phyloP scores from a whole-genome alignment of 106 monocot genomes.

The Narthecium ossifragum region DNA sequence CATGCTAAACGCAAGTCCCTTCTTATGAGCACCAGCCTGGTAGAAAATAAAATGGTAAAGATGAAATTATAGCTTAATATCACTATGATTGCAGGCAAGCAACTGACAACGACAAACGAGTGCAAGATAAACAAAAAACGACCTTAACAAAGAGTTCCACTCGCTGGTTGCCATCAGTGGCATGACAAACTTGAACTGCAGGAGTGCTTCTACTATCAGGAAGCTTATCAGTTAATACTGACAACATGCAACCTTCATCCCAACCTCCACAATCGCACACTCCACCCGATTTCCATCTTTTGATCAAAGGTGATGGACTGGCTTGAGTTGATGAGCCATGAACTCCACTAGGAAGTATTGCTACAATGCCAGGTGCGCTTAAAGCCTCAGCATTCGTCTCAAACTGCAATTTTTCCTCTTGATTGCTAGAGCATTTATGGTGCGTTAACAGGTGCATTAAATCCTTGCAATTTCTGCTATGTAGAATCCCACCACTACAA shows the following conservation, averaged over 20 bases:
- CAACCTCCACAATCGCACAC: constrained; percentile 98
- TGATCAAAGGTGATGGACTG: constrained; percentile 53
- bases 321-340: constrained; percentile 53
- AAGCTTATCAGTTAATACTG: constrained; percentile 30
- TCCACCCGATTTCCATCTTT: constrained; percentile 84
- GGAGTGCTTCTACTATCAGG: constrained; percentile 11
- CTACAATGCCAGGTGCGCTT: constrained; percentile 20
- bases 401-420: constrained; percentile 2
- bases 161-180: constrained; percentile 16
- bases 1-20: constrained; percentile 51
- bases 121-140: too few relatives aligned
- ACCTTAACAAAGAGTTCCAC: constrained; percentile 69
- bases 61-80: too few relatives aligned
- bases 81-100: too few relatives aligned
- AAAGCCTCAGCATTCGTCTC: not conserved
- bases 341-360: constrained; percentile 54
- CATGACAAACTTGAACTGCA: constrained; percentile 4
- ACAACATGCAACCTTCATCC: constrained; percentile 83
- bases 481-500: not conserved
- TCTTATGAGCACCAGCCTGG: constrained; percentile 38
- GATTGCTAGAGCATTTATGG: not conserved
- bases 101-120: too few relatives aligned
- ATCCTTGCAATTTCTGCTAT: not conserved
- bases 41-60: constrained; percentile 7
- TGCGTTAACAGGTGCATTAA: not conserved